Evolutionary conservation across 306 rosid species (phyloP).

Genomic region (Lotus japonicus): DNA sequence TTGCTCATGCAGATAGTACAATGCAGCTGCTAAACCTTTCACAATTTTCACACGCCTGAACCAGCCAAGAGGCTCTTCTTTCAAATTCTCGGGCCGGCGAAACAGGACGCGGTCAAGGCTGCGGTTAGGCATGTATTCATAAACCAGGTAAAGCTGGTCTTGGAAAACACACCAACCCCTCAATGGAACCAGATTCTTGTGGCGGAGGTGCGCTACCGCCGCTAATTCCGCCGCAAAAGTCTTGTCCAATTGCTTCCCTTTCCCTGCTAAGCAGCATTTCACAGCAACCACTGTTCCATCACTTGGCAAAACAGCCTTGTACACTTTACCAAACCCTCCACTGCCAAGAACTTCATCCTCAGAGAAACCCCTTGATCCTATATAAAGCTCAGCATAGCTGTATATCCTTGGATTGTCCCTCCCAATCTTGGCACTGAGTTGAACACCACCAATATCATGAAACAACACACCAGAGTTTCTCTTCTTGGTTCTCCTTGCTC

Average conservation of each 20-base stretch:
- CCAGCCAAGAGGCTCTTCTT: constrained; percentile 44
- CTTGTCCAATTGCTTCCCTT: constrained; percentile 69
- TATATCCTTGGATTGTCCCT: constrained; percentile 68
- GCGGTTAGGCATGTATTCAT: constrained; percentile 75
- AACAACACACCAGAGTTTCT: constrained; percentile 19
- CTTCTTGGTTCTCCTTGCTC: background rate
- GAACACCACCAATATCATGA: constrained; percentile 72
- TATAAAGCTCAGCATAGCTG: constrained; percentile 70
- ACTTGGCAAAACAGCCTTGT: constrained; percentile 63
- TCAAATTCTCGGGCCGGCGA: constrained; percentile 37
- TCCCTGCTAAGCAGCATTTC: constrained; percentile 69
- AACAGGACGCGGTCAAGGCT: constrained; percentile 70
- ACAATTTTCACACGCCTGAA: constrained; percentile 45
- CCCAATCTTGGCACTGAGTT: constrained; percentile 47
- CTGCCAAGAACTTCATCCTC: constrained; percentile 66
- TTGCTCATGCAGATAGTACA: constrained; percentile 69
- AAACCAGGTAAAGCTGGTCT: constrained; percentile 55
- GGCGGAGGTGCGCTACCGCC: constrained; percentile 79
- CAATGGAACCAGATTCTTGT: constrained; percentile 69
- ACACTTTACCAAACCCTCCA: constrained; percentile 80
- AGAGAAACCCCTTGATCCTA: constrained; percentile 69
- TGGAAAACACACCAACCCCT: constrained; percentile 85
- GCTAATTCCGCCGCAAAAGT: constrained; percentile 67
- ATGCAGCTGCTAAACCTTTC: constrained; percentile 60
- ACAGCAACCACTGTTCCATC: constrained; percentile 80